Conservation (phyloP, 73 alveolate species). For the Paramecium primaurelia region DNA sequence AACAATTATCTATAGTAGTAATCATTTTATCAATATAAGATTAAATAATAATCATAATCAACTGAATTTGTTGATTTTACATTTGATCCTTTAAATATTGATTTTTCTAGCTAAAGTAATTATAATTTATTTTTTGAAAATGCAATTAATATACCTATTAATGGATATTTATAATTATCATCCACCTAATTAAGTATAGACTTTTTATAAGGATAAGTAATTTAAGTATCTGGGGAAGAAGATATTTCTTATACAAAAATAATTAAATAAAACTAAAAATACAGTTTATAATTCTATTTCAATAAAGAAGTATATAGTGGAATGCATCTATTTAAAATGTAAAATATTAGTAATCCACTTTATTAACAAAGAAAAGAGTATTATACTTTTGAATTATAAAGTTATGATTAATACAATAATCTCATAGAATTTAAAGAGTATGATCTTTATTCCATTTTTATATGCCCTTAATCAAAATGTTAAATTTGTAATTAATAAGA, state of each 20-base stretch:
- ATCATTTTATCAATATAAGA: not conserved
- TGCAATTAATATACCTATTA: not conserved
- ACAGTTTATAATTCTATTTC: not conserved
- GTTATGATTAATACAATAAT: not conserved
- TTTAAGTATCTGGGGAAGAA: not conserved
- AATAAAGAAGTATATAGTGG: not conserved
- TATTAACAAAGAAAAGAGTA: not conserved
- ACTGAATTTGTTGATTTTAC: not conserved
- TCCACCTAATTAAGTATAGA: not conserved
- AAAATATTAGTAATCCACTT: not conserved
- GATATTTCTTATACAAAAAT: not conserved
- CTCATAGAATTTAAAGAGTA: not conserved
- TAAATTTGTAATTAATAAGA: not conserved
- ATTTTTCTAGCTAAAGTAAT: not conserved
- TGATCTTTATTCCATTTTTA: not conserved
- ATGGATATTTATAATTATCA: not conserved
- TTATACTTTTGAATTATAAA: not conserved
- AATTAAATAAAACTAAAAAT: not conserved
- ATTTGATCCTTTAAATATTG: not conserved
- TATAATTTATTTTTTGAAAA: not conserved
- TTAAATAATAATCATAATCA: not conserved
- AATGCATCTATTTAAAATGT: not conserved
- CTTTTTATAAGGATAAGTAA: not conserved
- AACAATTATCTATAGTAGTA: not conserved
- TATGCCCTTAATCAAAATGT: not conserved